A percentile compares a stretch with the other conserved stretches of the same genome.
phyloP scores from a whole-genome alignment of 2,329 filamentous ascomycete species.

The Hymenoscyphus occultus region DNA sequence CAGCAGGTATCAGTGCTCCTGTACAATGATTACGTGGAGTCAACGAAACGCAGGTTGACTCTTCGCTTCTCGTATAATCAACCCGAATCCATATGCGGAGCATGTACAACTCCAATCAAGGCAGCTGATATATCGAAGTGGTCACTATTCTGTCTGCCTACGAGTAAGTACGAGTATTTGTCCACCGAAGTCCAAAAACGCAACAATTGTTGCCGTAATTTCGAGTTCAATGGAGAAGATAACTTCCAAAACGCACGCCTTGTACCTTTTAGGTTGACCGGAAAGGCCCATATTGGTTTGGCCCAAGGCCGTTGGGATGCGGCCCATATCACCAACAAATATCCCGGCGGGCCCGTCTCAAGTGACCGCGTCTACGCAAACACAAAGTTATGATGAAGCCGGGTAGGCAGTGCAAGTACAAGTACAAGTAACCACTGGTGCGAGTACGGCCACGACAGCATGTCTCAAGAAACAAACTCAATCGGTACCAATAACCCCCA shows the following conservation, averaged over 20 bases:
- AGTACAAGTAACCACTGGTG: neutral
- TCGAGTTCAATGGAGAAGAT: neutral
- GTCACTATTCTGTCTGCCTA: neutral
- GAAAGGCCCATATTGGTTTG: neutral
- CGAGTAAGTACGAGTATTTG: neutral
- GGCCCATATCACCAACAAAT: neutral
- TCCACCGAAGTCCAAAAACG: neutral
- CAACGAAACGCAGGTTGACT: neutral
- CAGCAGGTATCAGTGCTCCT: neutral
- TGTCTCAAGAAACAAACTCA: neutral
- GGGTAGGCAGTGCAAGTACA: conserved; percentile 2
- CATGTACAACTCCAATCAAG: neutral
- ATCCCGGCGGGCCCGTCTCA: neutral
- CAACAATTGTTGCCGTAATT: neutral
- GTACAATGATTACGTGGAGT: neutral
- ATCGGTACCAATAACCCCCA: neutral
- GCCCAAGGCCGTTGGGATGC: neutral
- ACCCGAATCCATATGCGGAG: neutral
- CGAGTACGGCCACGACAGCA: neutral
- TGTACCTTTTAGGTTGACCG: neutral
- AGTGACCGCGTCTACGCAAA: neutral
- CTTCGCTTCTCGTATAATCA: conserved; percentile 3
- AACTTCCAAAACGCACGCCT: neutral
- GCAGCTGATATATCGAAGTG: neutral
- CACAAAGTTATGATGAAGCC: neutral